phyloP scores from a whole-genome alignment of 1,284 basidiomycete genomes.

The Irpex rosettiformis region DNA sequence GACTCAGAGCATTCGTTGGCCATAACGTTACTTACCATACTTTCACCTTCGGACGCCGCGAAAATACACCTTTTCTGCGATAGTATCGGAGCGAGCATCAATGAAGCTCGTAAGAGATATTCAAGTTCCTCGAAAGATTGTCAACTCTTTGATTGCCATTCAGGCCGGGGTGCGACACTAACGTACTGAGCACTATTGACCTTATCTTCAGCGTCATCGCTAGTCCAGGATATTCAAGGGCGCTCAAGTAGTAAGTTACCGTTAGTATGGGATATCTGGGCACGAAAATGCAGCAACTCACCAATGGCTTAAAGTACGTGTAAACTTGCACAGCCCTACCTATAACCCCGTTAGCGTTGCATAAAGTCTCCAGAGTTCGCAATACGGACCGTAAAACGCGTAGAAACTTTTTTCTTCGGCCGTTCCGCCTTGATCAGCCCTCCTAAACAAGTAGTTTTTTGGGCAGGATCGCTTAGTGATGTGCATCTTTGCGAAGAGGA shows the following conservation, averaged over 20 bases:
- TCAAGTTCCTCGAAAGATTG: neutral
- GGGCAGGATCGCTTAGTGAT: no score
- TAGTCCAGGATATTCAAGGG: neutral
- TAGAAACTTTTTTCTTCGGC: neutral
- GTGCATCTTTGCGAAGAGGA: no score
- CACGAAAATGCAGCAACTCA: neutral
- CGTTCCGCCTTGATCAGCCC: neutral
- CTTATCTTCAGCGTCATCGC: neutral
- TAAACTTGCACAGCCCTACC: neutral
- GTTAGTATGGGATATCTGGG: neutral
- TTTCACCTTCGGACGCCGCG: neutral
- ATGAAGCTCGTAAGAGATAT: neutral
- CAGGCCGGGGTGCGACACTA: neutral
- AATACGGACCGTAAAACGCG: neutral
- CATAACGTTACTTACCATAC: neutral
- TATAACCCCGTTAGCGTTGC: neutral
- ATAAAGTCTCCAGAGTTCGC: neutral
- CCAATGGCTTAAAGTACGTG: neutral
- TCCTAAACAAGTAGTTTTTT: neutral
- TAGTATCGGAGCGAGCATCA: neutral
- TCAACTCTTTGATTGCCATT: neutral
- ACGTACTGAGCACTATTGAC: neutral
- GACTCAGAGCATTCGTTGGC: neutral
- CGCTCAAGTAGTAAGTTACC: neutral
- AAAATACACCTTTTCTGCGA: neutral